Conservation (phyloP, 768 basidiomycete species). For the Lactifluus echinatus region DNA sequence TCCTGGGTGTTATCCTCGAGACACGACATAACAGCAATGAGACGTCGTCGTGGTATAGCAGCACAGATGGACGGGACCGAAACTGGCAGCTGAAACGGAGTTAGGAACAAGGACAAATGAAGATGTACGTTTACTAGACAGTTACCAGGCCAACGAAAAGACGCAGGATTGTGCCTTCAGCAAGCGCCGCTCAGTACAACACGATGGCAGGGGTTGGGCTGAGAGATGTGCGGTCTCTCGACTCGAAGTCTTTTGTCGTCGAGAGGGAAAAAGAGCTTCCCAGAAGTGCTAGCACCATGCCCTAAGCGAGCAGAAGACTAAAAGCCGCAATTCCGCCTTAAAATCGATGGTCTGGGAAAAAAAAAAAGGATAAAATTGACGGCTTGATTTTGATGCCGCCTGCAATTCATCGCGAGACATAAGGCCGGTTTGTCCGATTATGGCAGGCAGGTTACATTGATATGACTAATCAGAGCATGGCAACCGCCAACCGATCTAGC, state of each 20-base stretch:
- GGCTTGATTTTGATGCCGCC: neutral
- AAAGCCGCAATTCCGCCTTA: neutral
- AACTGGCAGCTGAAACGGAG: neutral
- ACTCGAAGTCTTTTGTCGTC: neutral
- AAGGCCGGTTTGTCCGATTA: neutral
- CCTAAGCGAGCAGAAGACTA: neutral
- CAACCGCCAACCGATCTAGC: no score
- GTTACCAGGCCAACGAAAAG: constrained; percentile 9
- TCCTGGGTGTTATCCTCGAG: neutral
- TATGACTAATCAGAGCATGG: no score
- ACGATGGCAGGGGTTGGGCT: neutral
- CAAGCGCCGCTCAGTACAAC: no score
- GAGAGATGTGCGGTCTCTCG: neutral
- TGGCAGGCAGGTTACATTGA: neutral
- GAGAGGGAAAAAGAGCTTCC: neutral
- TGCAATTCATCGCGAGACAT: no score
- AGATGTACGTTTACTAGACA: neutral
- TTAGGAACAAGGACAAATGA: neutral
- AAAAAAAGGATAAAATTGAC: neutral
- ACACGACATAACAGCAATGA: neutral
- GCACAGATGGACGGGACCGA: neutral
- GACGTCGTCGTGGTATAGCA: neutral
- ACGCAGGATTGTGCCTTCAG: neutral
- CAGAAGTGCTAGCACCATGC: neutral
- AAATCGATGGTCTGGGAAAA: neutral